Base-by-base conservation (phyloP, 805 yeast species). In the Sugiyamaella qingdaonensis region DNA sequence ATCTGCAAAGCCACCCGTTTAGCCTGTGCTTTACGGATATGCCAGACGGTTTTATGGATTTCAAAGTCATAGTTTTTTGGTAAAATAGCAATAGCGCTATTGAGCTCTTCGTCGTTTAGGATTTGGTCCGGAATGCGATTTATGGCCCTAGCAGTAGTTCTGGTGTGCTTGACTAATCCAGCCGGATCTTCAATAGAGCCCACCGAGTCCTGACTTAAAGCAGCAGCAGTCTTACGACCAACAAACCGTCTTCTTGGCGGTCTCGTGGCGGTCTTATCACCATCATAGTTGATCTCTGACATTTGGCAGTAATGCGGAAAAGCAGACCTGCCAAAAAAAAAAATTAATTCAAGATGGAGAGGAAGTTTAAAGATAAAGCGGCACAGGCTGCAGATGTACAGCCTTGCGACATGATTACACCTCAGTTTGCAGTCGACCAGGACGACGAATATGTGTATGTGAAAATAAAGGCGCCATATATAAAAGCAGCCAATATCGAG, bases 41-140 rank as follows among this genome's bases (percentile, higher is more conserved):
- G 92, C 96, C 97, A 92, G 2, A 94, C 84, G 0, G 97, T 91
- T 66, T 94, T 94, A 68, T 90, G 97, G 54, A 94, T 84, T 68
- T 94, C 99, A 70, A 94, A 94, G 71, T 91, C 92, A 70, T 94
- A 94, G 68, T 94, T 94, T 1, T 88, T 78, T 1, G 99, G 99
- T 4, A 94, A 73, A 2, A 92, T 73, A 56, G 78, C 78, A 31
- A 90, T 83, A 1, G 97, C 96, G 45, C 82, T 85, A 61, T 88
- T 88, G n/a, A 94, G 73, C 21, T 87, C 96, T 54, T 77, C 73
- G 67, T 94, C 94, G 18, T 87, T 72, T 18, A 89, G 67, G 16
- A 94, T 91, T 2, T 89, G 96, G 10, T 78, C 81, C 2, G 99
- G 99, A 8, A 94, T 87, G 64, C 88, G 97, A 63, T 89, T 87